Evolutionary conservation across 352 stramenopile species (phyloP), one percentile per base, ranked within the genome.

Genomic region (Globisporangium abappressorium): DNA sequence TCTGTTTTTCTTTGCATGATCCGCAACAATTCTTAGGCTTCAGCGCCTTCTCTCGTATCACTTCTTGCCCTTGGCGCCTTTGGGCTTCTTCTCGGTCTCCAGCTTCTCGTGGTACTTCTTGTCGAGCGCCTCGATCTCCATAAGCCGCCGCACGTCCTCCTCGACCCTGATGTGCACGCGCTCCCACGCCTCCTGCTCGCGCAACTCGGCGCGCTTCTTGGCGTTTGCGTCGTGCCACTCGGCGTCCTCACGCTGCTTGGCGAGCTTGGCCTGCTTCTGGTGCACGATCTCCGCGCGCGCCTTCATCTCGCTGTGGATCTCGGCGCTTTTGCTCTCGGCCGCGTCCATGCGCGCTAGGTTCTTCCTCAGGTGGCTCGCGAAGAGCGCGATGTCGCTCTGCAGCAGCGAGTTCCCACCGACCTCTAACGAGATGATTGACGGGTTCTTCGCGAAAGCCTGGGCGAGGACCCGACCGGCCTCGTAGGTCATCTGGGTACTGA

Each of bases 201-300:
- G 76, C 8, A 79, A 57, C 47, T 90, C 79, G 8, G 70, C 74
- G 33, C 80, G 67, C 65, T 87, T 70, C 28, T 72, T 74, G 38
- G 80, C 82, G 36, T 89, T 89, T 5, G 76, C 74, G 6, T 84
- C 78, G 58, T 89, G 82, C 81, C 82, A 88, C 34, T 73, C 71
- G 1, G 64, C 51, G 55, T 92, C 80, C 0, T 66, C 72, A 12
- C 74, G 51, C 59, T 83, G 64, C 70, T 85, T 84, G 7, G 70
- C 78, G 33, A 79, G 51, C 30, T 68, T 74, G 4, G 33, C 43
- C 12, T 82, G 78, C 41, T 87, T 78, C 1, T 63, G 18, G n/a
- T 70, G 65, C 20, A 82, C 64, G 28, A 74, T 28, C 3, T 80
- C 66, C 5, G 78, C 71, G 30, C 70, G 68, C 3, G 78, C 53